Base-by-base conservation (phyloP, 768 basidiomycete species). In the Lactarius psammicola region DNA sequence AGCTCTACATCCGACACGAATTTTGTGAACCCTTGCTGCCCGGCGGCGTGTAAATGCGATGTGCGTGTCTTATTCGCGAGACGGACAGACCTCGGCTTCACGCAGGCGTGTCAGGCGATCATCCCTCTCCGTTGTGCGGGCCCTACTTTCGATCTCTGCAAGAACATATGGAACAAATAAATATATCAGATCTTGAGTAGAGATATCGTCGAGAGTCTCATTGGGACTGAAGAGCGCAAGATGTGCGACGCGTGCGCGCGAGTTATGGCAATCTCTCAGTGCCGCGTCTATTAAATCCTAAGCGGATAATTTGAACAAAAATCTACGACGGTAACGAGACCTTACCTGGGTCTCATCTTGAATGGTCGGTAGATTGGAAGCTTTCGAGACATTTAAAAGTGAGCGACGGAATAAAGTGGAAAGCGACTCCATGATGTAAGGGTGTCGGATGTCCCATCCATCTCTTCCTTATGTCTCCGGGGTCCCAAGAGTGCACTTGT, bases 171-270 rank as follows among this genome's bases (percentile, higher is more conserved):
- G 87, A 4, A 92, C 85, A 46, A 87, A 79, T 13, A 96, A 80
- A 75, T 92, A 95, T 2, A 88, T 77, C 40, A 95, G 77, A 77
- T 94, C 86, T 38, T 80, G 76, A 1, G 93, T 92, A 3, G 89
- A 80, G 62, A 96, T 86, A 74, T 96, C 94, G 54, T 93, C 89
- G 20, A 94, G 77, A 0, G 80, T 80, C 72, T 96, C 94, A 71
- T 95, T 95, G 4, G 87, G 80, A 64, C 92, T 94, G 78, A 95
- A 94, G 40, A 95, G 76, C 0, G 85, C 83, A 53, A 95, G 78
- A 44, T 80, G 81, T 30, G 80, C 69, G 62, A 94, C 80, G 30
- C 85, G 82, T 36, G 80, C 76, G 55, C 79, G 77, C 44, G 90
- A 75, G 51, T 78, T 76, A 30, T 78, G 77, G 34, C 94, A 77